Base-by-base conservation (phyloP, 2,329 filamentous ascomycete species). In the Xylaria sp. region DNA sequence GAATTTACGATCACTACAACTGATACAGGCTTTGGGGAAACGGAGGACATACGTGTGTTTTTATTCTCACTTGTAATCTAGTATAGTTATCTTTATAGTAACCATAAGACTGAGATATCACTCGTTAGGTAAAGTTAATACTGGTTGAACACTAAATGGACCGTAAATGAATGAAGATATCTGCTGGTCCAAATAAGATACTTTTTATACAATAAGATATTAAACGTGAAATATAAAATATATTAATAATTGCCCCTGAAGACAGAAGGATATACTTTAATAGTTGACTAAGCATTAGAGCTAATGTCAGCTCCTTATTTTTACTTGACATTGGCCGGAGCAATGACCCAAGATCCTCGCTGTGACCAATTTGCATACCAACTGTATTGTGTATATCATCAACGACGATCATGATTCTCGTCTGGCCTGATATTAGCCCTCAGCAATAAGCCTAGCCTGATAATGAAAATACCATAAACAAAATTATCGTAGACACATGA, bases 1-100 rank as follows among this genome's bases (percentile, higher is more conserved):
- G 36, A 55, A 36, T 27, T 54, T 55, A 55, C 53, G 36, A 55
- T 6, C 36, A 31, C 36, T 55, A 29, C 49, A 33, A 11, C 11
- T 7, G 15, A 22, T 29, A 49, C 5, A 10, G 29, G 39, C 15
- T n/a, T 20, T 20, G 22, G 39, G 50, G 39, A 42, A 22, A 31
- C 5, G 17, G 50, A 39, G 17, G 60, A 31, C 9, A 36, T 2
- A 22, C 10, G 38, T 17, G 58, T 20, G 15, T 39, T 56, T 20
- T 13, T 38, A 15, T 38, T 38, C 11, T 15, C 17, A 49, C 20
- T 5, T 55, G 31, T 55, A 39, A 17, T 50, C 20, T 56, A 27
- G 20, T 29, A 5, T 39, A 20, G 7, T 47, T 39, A 9, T 11
- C 5, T 39, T 62, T 17, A 17, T 5, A 25, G 2, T 55, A 27